Evolutionary conservation across 495 filamentous ascomycete genomes (phyloP).

Genomic region (Penicillium turbatum): DNA sequence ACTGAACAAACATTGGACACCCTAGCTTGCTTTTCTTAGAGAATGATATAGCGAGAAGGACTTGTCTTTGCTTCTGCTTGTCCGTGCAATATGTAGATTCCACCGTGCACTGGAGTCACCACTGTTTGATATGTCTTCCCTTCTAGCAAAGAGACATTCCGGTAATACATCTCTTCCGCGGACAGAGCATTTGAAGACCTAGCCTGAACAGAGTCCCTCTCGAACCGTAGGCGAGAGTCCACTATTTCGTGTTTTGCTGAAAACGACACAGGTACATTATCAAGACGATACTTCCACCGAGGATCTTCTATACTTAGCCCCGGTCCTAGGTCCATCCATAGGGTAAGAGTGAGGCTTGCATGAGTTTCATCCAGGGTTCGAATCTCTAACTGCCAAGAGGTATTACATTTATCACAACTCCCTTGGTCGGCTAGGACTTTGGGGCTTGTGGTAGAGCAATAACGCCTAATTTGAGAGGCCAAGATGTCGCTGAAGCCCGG

Average conservation of each 20-base stretch:
- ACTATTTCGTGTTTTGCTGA: neutral
- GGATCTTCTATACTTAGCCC: neutral
- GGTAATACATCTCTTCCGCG: neutral
- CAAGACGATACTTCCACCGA: constrained; percentile 2
- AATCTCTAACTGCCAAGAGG: constrained; percentile 13
- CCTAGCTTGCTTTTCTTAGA: neutral
- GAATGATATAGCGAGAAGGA: constrained; percentile 2
- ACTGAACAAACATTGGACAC: neutral
- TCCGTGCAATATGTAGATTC: constrained; percentile 1
- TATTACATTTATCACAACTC: constrained; percentile 12
- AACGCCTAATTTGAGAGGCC: neutral
- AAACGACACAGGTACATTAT: neutral
- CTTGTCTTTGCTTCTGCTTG: constrained; percentile 9
- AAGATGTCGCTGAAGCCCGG: neutral
- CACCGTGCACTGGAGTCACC: neutral
- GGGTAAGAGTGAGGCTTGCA: constrained; percentile 9
- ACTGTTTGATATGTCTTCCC: neutral
- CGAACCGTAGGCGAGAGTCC: constrained; percentile 1
- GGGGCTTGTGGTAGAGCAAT: neutral
- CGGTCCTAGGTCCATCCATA: constrained; percentile 9
- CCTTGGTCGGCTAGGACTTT: neutral
- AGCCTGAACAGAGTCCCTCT: constrained; percentile 6
- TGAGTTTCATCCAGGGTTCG: constrained; percentile 1
- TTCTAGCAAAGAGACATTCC: neutral
- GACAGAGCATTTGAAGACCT: neutral